Evolutionary conservation across 2,329 filamentous ascomycete genomes (phyloP).

Genomic region (Stromatinia cepivora): DNA sequence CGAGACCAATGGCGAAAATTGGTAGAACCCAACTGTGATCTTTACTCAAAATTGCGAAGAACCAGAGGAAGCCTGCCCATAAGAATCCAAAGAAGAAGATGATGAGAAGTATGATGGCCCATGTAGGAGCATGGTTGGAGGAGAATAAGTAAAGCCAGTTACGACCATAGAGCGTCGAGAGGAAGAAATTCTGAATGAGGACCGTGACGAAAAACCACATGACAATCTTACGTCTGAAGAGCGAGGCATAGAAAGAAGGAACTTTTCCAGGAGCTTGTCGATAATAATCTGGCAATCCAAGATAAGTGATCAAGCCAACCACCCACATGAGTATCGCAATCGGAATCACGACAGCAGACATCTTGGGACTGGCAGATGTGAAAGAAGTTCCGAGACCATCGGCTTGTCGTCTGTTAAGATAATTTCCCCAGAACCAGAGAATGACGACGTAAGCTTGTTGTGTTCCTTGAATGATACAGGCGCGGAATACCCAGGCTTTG

Average conservation of each 20-base stretch:
- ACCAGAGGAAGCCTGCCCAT: slow-evolving; percentile 55
- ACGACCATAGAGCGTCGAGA: slow-evolving; percentile 64
- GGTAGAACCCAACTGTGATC: slow-evolving; percentile 66
- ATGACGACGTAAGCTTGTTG: slow-evolving; percentile 65
- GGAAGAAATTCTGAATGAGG: slow-evolving; percentile 40
- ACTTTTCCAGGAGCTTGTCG: slow-evolving; percentile 62
- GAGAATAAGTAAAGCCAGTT: slow-evolving; percentile 56
- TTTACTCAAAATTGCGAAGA: slow-evolving; percentile 56
- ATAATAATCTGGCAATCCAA: slow-evolving; percentile 67
- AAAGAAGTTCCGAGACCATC: slow-evolving; percentile 43
- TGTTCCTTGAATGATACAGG: slow-evolving; percentile 64
- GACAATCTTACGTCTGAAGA: slow-evolving; percentile 63
- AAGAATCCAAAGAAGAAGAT: slow-evolving; percentile 55
- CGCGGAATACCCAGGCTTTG: slow-evolving; percentile 66
- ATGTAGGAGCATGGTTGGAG: slow-evolving; percentile 49
- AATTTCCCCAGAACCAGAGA: slow-evolving; percentile 67
- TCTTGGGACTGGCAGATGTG: slow-evolving; percentile 45
- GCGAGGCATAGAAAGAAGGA: slow-evolving; percentile 63
- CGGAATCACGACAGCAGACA: slow-evolving; percentile 54
- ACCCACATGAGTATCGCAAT: slow-evolving; percentile 58
- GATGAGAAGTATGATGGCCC: slow-evolving; percentile 58
- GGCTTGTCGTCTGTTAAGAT: slow-evolving; percentile 34
- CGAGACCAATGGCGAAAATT: slow-evolving; percentile 66
- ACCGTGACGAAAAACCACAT: slow-evolving; percentile 67
- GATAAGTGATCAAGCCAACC: slow-evolving; percentile 55